A percentile compares a stretch with the other conserved stretches of the same genome.
phyloP scores from a whole-genome alignment of 805 yeast genomes.

The Pichia sporocuriosa region DNA sequence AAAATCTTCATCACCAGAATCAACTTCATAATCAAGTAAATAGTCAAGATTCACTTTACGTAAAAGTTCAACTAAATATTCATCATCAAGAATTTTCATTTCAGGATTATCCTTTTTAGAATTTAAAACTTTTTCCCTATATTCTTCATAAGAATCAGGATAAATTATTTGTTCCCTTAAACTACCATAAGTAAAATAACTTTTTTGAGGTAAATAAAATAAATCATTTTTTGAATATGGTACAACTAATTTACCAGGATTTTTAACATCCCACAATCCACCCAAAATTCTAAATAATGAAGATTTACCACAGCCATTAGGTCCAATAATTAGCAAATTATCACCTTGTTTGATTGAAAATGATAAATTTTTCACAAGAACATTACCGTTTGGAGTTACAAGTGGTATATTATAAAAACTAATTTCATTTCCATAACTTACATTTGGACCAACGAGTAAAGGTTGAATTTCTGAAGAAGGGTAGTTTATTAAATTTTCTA shows the following conservation, averaged over 20 bases:
- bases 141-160: constrained; percentile 66
- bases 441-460: constrained; percentile 28
- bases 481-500: constrained; percentile 19
- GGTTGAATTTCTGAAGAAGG: constrained; percentile 14
- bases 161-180: constrained; percentile 85
- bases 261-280: constrained; percentile 82
- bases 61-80: constrained; percentile 47
- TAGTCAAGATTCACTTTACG: constrained; percentile 54
- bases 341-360: constrained; percentile 77
- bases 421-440: constrained; percentile 49
- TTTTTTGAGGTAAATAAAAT: constrained; percentile 89
- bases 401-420: constrained; percentile 73
- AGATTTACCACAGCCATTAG: constrained; percentile 94
- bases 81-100: constrained; percentile 29
- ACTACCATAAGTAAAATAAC: constrained; percentile 75
- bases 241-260: constrained; percentile 48
- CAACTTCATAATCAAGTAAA: constrained; percentile 33
- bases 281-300: constrained; percentile 86
- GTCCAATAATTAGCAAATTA: constrained; percentile 85
- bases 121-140: constrained; percentile 29
- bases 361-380: constrained; percentile 55
- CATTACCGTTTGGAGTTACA: constrained; percentile 77
- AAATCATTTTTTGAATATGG: constrained; percentile 62
- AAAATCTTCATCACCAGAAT: constrained; percentile 15
- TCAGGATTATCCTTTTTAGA: constrained; percentile 28